phyloP scores from a whole-genome alignment of 2,329 filamentous ascomycete species.

The Paecilomyces niveus region DNA sequence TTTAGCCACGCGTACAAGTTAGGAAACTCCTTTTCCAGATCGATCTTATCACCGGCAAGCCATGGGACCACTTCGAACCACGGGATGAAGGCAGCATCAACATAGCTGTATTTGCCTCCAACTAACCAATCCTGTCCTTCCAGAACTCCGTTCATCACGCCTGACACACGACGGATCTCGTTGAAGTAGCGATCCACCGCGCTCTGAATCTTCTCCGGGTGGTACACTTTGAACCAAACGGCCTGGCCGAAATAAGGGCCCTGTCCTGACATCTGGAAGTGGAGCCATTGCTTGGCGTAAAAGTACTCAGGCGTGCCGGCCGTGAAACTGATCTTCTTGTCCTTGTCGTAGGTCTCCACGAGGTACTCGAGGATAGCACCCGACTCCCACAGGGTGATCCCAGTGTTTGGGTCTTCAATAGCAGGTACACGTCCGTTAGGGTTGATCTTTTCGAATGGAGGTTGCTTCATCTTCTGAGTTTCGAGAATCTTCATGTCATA shows the following conservation, averaged over 20 bases:
- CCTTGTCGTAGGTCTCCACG: slow-evolving; percentile 38
- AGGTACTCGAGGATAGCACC: slow-evolving; percentile 41
- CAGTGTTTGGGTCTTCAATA: slow-evolving; percentile 30
- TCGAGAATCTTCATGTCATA: slow-evolving; percentile 17
- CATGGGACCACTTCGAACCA: slow-evolving; percentile 19
- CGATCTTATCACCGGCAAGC: slow-evolving; percentile 8
- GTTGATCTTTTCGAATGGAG: slow-evolving; percentile 21
- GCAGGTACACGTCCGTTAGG: slow-evolving; percentile 28
- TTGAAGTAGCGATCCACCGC: slow-evolving; percentile 39
- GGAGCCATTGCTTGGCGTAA: slow-evolving; percentile 38
- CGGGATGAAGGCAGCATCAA: slow-evolving; percentile 34
- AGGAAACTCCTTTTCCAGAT: slow-evolving; percentile 23
- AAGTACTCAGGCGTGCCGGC: slow-evolving; percentile 27
- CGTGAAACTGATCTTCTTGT: slow-evolving; percentile 29
- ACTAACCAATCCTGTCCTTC: slow-evolving; percentile 33
- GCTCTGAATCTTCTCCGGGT: slow-evolving; percentile 36
- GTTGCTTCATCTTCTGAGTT: slow-evolving; percentile 19
- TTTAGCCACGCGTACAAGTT: slow-evolving; percentile 23
- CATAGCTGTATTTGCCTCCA: slow-evolving; percentile 37
- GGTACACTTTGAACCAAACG: slow-evolving; percentile 36
- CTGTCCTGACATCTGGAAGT: slow-evolving; percentile 40
- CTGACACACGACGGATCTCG: slow-evolving; percentile 38
- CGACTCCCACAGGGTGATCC: slow-evolving; percentile 37
- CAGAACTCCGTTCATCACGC: slow-evolving; percentile 38
- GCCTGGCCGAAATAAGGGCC: slow-evolving; percentile 45